A percentile compares a stretch with the other conserved stretches of the same genome.
Evolutionary conservation across 768 basidiomycete species (phyloP).

Genomic region (Psilocybe sp.): DNA sequence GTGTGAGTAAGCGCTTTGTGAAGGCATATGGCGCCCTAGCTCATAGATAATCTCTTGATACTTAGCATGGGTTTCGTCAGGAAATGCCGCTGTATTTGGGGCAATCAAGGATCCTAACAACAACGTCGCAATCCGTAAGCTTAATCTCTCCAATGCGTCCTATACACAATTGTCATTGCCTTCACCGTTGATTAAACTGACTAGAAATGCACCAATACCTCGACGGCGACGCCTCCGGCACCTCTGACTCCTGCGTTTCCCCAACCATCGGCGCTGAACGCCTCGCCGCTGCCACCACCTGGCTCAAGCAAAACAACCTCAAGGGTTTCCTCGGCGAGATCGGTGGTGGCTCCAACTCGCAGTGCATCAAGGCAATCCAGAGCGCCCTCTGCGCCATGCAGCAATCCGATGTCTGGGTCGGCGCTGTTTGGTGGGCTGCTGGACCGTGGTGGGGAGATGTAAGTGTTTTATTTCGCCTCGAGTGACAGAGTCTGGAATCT

Average conservation of each 20-base stretch:
- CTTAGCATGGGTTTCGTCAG: constrained; percentile 52
- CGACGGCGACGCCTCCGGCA: constrained; percentile 61
- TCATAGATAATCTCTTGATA: background rate
- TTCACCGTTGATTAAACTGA: background rate
- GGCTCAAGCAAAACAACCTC: constrained; percentile 56
- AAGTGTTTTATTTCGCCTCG: constrained; percentile 20
- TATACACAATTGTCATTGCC: background rate
- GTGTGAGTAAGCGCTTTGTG: constrained; percentile 30
- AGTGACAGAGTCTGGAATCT: too few species aligned
- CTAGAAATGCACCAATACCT: constrained; percentile 72
- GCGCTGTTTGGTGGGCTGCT: constrained; percentile 55
- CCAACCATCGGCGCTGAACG: constrained; percentile 61
- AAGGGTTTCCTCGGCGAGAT: constrained; percentile 68
- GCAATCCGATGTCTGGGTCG: constrained; percentile 55
- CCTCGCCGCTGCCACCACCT: constrained; percentile 50
- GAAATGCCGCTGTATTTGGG: constrained; percentile 53
- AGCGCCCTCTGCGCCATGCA: constrained; percentile 62
- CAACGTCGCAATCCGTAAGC: constrained; percentile 55
- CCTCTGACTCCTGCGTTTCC: constrained; percentile 50
- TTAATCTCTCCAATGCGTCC: background rate
- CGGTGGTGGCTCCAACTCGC: constrained; percentile 46
- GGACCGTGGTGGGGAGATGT: constrained; percentile 61
- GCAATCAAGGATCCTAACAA: constrained; percentile 57
- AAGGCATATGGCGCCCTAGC: background rate
- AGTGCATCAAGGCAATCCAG: constrained; percentile 46